These are phyloP conservation scores for Leishmania guyanensis DNA, from an alignment of 208 protist species.

Conservation along the genomic window DNA sequence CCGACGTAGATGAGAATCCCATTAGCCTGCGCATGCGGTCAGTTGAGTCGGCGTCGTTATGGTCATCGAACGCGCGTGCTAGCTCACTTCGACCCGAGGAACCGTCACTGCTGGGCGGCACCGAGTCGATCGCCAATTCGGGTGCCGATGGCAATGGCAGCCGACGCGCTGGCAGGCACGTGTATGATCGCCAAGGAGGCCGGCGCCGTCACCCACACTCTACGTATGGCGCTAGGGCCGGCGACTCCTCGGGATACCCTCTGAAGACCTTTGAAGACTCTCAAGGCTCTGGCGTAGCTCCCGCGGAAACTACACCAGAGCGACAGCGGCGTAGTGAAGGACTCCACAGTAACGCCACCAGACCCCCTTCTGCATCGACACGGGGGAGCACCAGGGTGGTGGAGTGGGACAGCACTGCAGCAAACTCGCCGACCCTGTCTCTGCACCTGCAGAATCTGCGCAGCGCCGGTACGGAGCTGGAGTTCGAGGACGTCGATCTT, in stretches of 20 bases:
- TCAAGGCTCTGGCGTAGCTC: not conserved
- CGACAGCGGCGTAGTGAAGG: not conserved
- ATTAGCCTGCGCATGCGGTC: not conserved
- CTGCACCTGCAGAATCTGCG: not conserved
- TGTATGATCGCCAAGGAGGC: not conserved
- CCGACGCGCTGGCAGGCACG: not conserved
- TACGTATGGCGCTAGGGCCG: not conserved
- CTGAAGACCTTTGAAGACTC: constrained; percentile 1
- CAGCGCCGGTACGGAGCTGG: not conserved
- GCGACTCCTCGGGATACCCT: not conserved
- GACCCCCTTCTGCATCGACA: not conserved
- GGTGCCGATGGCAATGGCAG: not conserved
- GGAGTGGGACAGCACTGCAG: not conserved
- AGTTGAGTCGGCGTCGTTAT: not conserved
- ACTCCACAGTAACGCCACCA: not conserved
- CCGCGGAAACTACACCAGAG: not conserved
- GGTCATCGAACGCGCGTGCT: not conserved
- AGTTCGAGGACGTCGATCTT: constrained; percentile 23
- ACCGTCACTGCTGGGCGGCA: not conserved
- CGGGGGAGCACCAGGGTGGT: not conserved
- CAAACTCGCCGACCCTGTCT: not conserved
- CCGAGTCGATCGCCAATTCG: not conserved
- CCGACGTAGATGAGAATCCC: not conserved
- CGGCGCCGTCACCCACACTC: not conserved
- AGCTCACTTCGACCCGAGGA: not conserved